Evolutionary conservation across 345 rosid genomes (phyloP).

Genomic region (Brassica juncea): DNA sequence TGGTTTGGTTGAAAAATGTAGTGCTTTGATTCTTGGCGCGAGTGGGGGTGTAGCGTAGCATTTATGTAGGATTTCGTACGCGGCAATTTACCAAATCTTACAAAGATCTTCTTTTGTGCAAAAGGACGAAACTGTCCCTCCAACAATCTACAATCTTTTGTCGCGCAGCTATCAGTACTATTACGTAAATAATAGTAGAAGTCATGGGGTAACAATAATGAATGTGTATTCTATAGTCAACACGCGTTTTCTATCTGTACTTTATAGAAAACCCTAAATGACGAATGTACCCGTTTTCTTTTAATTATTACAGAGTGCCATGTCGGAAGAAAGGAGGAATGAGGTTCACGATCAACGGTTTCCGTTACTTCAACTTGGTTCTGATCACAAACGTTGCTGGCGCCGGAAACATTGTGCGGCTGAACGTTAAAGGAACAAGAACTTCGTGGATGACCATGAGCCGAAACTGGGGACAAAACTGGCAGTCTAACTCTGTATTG

Average conservation of each 20-base stretch:
- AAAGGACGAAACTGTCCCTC: slow-evolving; percentile 35
- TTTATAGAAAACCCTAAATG: not conserved
- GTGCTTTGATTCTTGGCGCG: slow-evolving; percentile 30
- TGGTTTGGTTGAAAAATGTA: not conserved
- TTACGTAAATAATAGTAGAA: not conserved
- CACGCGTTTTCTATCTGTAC: slow-evolving; percentile 30
- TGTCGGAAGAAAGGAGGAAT: slow-evolving; percentile 67
- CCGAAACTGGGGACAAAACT: slow-evolving; percentile 71
- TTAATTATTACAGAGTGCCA: slow-evolving; percentile 48
- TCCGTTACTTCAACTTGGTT: slow-evolving; percentile 69
- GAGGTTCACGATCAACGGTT: slow-evolving; percentile 64
- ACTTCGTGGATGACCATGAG: slow-evolving; percentile 64
- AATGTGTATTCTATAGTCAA: slow-evolving; percentile 8
- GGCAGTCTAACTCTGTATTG: slow-evolving; percentile 62
- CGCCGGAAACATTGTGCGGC: slow-evolving; percentile 52
- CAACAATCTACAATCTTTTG: slow-evolving; percentile 15
- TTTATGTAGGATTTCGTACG: slow-evolving; percentile 37
- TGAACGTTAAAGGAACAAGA: slow-evolving; percentile 53
- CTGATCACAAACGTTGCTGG: slow-evolving; percentile 67
- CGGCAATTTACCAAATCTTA: slow-evolving; percentile 19
- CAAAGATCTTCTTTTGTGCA: slow-evolving; percentile 10
- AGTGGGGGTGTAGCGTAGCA: slow-evolving; percentile 26
- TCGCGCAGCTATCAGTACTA: not conserved
- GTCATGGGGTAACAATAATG: slow-evolving; percentile 17
- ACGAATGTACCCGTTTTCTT: slow-evolving; percentile 13